Base-by-base conservation (phyloP, 495 filamentous ascomycete species). In the Daldinia caldariorum region DNA sequence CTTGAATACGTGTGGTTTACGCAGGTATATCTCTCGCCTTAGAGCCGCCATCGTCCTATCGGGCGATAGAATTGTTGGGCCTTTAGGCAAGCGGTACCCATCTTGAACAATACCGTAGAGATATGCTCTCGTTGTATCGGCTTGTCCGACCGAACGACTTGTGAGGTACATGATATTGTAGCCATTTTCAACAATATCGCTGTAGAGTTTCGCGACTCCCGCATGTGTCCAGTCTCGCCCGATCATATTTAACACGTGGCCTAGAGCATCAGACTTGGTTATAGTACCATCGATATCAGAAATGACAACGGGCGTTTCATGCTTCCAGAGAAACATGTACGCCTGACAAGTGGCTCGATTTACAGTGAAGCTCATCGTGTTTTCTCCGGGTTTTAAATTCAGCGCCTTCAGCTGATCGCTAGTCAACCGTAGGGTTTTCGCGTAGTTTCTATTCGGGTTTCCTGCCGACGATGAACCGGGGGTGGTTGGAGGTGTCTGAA, bases 111-210 rank as follows among this genome's bases (percentile, higher is more conserved):
- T 92, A 9, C 94, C 94, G 54, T 94, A 89, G 0, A 99, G 84
- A 79, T 99, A 99, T 2, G 91, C 88, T 60, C 96, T 83, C 7
- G 95, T 99, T 0, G 86, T 93, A 78, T 99, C 95, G 26, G 95
- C 90, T 78, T 97, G 94, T 0, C 95, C 95, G 51, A 97, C 94
- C 7, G 92, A 93, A 47, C 95, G 89, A 80, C 91, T 95, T 0
- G 96, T 99, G 38, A 99, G 87, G 74, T 99, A 99, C 85, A 99
- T 91, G 72, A 99, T 93, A 77, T 99, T 97, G 82, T 99, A 99
- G 3, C 95, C 95, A 75, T 99, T 99, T 66, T 90, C 89, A 7
- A 89, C 91, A 65, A 99, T 99, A 66, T 99, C 95, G 14, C 90
- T 93, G 79, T 97, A 99, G 12, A 99, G 83, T 80, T 98, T 99